Base-by-base conservation (phyloP, 805 yeast genomes). In the Blastobotrys peoriensis region DNA sequence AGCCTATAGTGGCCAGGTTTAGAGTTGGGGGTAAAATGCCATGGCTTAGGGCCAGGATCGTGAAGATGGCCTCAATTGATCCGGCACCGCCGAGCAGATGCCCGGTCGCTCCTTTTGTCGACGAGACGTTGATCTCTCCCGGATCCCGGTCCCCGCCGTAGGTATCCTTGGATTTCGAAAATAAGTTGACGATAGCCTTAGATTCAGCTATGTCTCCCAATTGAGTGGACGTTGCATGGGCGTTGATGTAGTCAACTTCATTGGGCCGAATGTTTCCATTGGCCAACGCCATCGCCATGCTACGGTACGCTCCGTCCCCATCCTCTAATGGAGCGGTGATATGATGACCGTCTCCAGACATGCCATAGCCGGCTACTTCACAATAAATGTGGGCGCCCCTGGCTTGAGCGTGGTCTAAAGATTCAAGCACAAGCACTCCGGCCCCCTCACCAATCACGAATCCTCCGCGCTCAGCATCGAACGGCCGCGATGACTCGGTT, bases 81-180 rank as follows among this genome's bases (percentile, higher is more conserved):
- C 98, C 99, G 0, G 98, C 93, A 1, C 96, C 98, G 1, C 98
- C 98, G 22, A 93, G 67, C 17, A 91, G 69, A 64, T 93, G 99
- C 0, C 99, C 99, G 34, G 85, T 83, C 0, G 96, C 78, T 1
- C 97, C 94, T 62, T 93, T 93, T 15, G 88, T 86, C 2, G 96
- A 84, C 1, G 93, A 79, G 1, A 93, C 78, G 36, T 57, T 44
- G 28, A 63, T 42, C 2, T 53, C 54, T 10, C 30, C 10, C 3
- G 53, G 44, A 23, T 25, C 28, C 19, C 25, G 16, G 13, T 46
- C 38, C 0, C 66, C 61, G 23, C 67, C 65, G 8, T 8, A 25
- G 13, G 10, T 13, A 25, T 25, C 30, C 13, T 25, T 13, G 3
- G 63, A 55, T 2, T 64, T 56, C 1, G 58, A 64, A 44, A 86